These are phyloP conservation scores for Alternaria triticimaculans DNA, from an alignment of 2,329 filamentous ascomycete species.

Conservation along the genomic window DNA sequence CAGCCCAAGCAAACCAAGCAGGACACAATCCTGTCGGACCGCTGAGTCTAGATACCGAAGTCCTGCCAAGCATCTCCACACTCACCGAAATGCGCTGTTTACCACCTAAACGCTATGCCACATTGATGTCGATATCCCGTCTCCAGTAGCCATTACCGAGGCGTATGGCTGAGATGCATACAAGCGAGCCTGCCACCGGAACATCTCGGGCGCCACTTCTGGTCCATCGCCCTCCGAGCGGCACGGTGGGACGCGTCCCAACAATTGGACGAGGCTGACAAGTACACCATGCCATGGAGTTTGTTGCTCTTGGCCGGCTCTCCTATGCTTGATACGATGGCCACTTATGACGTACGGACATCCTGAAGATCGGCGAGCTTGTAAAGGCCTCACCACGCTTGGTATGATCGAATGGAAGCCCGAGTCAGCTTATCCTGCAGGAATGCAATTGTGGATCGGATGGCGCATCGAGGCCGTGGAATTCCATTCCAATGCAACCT, in stretches of 20 bases:
- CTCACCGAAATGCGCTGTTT: conserved; percentile 6
- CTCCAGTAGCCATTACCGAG: conserved; percentile 7
- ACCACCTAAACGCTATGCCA: conserved; percentile 11
- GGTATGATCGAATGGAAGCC: not conserved
- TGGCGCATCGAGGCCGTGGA: conserved; percentile 3
- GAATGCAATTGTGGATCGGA: conserved; percentile 1
- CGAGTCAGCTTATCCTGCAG: conserved; percentile 2
- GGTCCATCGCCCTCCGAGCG: conserved; percentile 10
- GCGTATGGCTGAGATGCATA: conserved; percentile 16
- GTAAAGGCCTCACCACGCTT: conserved; percentile 9
- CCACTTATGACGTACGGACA: not conserved
- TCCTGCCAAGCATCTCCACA: conserved; percentile 15
- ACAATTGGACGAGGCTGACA: conserved; percentile 10
- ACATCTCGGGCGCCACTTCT: conserved; percentile 20
- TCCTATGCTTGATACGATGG: not conserved
- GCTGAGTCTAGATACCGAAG: conserved; percentile 12
- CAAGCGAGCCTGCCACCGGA: conserved; percentile 16
- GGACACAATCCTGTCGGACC: conserved; percentile 3
- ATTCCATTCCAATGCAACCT: conserved; percentile 9
- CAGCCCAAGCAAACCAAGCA: conserved; percentile 1
- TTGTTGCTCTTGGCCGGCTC: not conserved
- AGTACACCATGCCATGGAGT: not conserved
- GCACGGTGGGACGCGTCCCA: conserved; percentile 11
- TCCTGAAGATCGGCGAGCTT: conserved; percentile 13
- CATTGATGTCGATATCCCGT: conserved; percentile 14